Conservation (phyloP, 495 filamentous ascomycete species). For the Aspergillus sparsus region DNA sequence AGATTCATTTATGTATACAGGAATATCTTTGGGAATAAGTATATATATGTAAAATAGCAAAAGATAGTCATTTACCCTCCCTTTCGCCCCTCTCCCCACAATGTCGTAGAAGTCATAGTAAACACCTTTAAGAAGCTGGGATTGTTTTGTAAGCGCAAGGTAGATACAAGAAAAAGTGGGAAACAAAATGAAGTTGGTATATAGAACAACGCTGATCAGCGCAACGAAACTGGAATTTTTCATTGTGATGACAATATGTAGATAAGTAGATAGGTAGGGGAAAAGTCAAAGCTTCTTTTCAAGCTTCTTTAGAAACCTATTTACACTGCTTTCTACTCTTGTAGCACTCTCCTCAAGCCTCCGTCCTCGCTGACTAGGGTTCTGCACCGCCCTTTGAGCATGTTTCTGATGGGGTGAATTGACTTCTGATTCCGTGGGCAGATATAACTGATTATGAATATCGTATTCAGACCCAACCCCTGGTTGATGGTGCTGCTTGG, state of each 20-base stretch:
- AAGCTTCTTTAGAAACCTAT: conserved; percentile 81
- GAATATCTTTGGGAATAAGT: no score
- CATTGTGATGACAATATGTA: neutral
- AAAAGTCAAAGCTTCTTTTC: conserved; percentile 73
- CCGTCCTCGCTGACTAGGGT: conserved; percentile 47
- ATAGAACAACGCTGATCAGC: no score
- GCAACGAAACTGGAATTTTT: no score
- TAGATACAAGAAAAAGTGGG: neutral
- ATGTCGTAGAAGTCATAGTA: no score
- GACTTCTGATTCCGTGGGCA: conserved; percentile 68
- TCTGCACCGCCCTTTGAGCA: conserved; percentile 54
- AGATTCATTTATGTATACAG: neutral
- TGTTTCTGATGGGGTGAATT: conserved; percentile 43
- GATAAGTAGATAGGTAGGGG: neutral
- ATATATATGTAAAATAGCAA: no score
- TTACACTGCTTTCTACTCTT: conserved; percentile 73
- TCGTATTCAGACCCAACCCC: conserved; percentile 53
- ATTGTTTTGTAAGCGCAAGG: neutral
- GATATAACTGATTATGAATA: conserved; percentile 76
- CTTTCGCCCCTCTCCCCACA: no score
- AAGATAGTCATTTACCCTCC: no score
- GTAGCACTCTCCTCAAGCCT: conserved; percentile 70
- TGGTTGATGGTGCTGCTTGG: conserved; percentile 33
- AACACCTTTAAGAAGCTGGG: no score
- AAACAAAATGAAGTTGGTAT: no score